Percentiles rank a stretch among this genome's conserved stretches.
phyloP scores from a whole-genome alignment of 208 protist species.

The Lotmaria passim region DNA sequence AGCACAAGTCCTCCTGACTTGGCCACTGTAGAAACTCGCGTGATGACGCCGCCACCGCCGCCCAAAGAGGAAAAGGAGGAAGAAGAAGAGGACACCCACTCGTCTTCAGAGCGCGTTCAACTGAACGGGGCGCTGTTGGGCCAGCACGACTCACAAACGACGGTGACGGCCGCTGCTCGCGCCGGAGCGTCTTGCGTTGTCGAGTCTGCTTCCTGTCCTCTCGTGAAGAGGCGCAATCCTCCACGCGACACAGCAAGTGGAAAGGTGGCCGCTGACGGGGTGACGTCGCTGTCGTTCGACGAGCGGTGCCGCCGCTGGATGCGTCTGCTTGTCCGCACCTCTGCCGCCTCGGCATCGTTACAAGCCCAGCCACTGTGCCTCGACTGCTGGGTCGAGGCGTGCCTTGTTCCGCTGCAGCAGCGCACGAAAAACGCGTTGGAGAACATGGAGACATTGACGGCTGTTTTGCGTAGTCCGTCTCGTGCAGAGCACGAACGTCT shows the following conservation, averaged over 20 bases:
- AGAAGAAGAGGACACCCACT: not conserved
- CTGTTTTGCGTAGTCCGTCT: not conserved
- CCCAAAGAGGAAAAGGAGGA: no score
- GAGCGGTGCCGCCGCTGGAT: constrained; percentile 32
- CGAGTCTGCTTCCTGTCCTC: not conserved
- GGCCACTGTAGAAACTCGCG: not conserved
- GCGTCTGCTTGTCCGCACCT: constrained; percentile 21
- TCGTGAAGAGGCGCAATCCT: not conserved
- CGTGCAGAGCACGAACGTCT: not conserved
- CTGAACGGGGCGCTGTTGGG: no score
- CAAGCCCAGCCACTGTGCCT: constrained; percentile 29
- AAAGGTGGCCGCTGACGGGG: not conserved
- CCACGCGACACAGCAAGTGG: not conserved
- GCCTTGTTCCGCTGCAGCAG: constrained; percentile 25
- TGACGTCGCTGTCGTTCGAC: constrained; percentile 11
- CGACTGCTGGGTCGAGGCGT: constrained; percentile 20
- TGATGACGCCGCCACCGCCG: no score
- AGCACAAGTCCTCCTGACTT: not conserved
- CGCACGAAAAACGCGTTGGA: constrained; percentile 8
- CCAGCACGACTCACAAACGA: no score
- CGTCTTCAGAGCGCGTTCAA: no score
- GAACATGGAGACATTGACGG: not conserved
- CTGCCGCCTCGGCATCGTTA: not conserved
- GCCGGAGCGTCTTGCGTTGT: not conserved
- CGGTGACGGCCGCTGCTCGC: no score